Conservation (phyloP, 1,284 basidiomycete species). For the Puccinia coronata region DNA sequence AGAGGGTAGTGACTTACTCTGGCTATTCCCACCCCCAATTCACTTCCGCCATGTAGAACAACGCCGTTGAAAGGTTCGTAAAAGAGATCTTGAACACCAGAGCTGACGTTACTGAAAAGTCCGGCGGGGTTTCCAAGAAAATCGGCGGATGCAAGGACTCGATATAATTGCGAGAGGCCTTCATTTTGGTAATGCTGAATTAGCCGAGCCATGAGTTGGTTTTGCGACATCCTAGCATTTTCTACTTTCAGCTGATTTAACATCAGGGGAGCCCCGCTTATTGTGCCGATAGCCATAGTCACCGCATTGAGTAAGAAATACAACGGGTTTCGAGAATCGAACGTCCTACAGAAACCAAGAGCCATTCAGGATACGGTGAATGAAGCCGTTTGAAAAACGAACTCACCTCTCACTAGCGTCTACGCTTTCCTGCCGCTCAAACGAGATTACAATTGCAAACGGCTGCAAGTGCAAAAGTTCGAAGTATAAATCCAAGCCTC, state of each 20-base stretch:
- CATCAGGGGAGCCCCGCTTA: conserved; percentile 94
- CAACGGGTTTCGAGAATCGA: conserved; percentile 84
- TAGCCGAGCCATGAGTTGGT: conserved; percentile 81
- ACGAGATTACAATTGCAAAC: conserved; percentile 86
- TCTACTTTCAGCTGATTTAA: conserved; percentile 93
- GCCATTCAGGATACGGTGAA: neutral
- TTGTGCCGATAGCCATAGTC: conserved; percentile 94
- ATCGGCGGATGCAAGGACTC: conserved; percentile 93
- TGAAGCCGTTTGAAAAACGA: neutral
- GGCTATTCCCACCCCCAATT: conserved; percentile 94
- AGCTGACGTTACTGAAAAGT: conserved; percentile 96
- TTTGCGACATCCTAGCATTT: conserved; percentile 83
- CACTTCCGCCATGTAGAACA: conserved; percentile 94
- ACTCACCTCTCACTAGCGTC: conserved; percentile 88
- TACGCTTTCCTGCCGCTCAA: conserved; percentile 92
- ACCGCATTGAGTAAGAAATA: conserved; percentile 91
- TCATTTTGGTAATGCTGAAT: conserved; percentile 93
- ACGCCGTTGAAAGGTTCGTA: conserved; percentile 98
- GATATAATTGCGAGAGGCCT: conserved; percentile 88
- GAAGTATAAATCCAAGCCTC: conserved; percentile 84
- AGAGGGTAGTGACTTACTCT: conserved; percentile 65
- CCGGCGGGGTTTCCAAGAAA: conserved; percentile 84
- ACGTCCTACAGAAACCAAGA: conserved; percentile 60
- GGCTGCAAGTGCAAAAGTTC: conserved; percentile 97
- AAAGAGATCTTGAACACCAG: conserved; percentile 98